These are phyloP conservation scores for Trichoderma polysporum DNA, from an alignment of 2,329 filamentous ascomycete genomes.

Conservation along the genomic window DNA sequence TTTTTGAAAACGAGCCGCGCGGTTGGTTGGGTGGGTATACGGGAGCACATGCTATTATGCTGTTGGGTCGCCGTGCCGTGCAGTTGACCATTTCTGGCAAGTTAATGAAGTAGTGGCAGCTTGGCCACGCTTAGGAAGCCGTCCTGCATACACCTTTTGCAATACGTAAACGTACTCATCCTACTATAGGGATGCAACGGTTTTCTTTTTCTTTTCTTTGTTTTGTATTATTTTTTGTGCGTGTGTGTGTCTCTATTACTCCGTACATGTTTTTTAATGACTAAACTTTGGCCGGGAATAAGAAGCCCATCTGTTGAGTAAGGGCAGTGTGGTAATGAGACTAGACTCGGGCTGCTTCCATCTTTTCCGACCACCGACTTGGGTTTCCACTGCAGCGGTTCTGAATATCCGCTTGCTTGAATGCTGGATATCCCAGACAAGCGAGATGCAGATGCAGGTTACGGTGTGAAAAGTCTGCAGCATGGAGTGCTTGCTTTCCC, in stretches of 20 bases:
- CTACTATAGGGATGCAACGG: neutral
- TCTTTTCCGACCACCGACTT: too few relatives aligned
- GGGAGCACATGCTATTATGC: neutral
- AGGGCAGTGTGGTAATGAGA: neutral
- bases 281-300: too few relatives aligned
- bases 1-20: neutral
- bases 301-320: neutral
- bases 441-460: neutral
- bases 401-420: neutral
- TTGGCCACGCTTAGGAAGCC: neutral
- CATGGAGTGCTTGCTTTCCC: neutral
- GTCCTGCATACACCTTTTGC: neutral
- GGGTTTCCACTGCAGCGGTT: neutral
- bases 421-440: neutral
- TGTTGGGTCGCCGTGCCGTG: neutral
- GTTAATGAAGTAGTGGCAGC: neutral
- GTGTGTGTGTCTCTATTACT: neutral
- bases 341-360: too few relatives aligned
- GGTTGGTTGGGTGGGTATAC: neutral
- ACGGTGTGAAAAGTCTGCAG: neutral
- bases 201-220: too few relatives aligned
- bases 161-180: neutral
- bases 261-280: too few relatives aligned
- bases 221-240: neutral
- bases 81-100: neutral